These are phyloP conservation scores for Bimuria novae-zelandiae DNA, from an alignment of 2,329 filamentous ascomycete genomes.

Conservation along the genomic window DNA sequence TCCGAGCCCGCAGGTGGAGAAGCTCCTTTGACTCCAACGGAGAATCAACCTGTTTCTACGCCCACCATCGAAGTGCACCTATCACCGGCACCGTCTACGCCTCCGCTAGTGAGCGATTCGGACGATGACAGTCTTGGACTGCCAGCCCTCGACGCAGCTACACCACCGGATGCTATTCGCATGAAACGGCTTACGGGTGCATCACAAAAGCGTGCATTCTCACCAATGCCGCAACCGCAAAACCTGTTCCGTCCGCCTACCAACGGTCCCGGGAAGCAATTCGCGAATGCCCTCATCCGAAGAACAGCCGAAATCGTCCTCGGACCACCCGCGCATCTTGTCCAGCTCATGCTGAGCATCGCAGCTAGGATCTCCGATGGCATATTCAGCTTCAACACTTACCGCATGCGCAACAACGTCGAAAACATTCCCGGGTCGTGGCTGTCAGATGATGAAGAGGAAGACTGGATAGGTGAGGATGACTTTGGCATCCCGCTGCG, in stretches of 20 bases:
- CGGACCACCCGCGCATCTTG: constrained; percentile 77
- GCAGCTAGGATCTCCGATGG: constrained; percentile 71
- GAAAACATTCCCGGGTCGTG: constrained; percentile 56
- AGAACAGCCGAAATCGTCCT: constrained; percentile 79
- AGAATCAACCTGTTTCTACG: constrained; percentile 20
- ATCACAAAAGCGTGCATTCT: constrained; percentile 63
- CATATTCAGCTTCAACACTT: constrained; percentile 40
- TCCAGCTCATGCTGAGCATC: constrained; percentile 79
- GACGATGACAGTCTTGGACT: constrained; percentile 50
- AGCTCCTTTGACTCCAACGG: constrained; percentile 29
- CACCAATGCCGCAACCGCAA: constrained; percentile 69
- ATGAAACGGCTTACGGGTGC: constrained; percentile 55
- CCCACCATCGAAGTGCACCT: constrained; percentile 27
- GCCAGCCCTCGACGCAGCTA: constrained; percentile 46
- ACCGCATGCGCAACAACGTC: constrained; percentile 31
- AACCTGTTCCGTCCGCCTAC: constrained; percentile 64
- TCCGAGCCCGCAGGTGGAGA: constrained; percentile 18
- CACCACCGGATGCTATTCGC: constrained; percentile 44
- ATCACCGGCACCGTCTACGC: constrained; percentile 49
- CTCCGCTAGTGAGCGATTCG: constrained; percentile 51
- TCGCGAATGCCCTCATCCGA: constrained; percentile 66
- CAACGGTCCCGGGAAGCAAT: constrained; percentile 43
- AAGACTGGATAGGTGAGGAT: constrained; percentile 57
- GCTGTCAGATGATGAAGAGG: constrained; percentile 63
- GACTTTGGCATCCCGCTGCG: constrained; percentile 57